Base-by-base conservation (phyloP, 2,329 filamentous ascomycete genomes). In the Knufia fluminis region DNA sequence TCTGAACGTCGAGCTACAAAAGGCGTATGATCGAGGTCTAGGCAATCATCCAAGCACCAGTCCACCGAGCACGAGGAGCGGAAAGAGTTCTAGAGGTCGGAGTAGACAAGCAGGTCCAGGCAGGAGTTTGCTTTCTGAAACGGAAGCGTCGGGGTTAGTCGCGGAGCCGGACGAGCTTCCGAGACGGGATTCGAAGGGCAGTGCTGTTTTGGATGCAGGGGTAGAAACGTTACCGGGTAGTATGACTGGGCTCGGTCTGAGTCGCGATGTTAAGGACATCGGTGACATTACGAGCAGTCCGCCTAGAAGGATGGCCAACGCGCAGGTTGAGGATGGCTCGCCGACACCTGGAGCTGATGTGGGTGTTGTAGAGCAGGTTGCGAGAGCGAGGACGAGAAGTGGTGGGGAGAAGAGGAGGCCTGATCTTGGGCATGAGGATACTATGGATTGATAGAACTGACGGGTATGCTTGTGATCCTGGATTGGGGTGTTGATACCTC, bases 11-110 rank as follows among this genome's bases (percentile, higher is more conserved):
- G 57, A 57, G 42, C 33, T 54, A 16, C 42, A 50, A 24, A 56
- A 51, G 35, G 57, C 57, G 8, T 52, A 45, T 19, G 46, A 50
- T 23, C 46, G 57, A 43, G 55, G 53, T 9, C 46, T 52, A 3
- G 26, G 33, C n/a, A 14, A 17, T 31, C 8, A 28, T 8, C 17
- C 3, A 38, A 17, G 17, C 9, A 2, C 3, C 3, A 46, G 44
- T 24, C 28, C 32, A 3, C 19, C n/a, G 19, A 46, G 44, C 22
- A 36, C 32, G 7, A 23, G 44, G 22, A 46, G 35, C 17, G 35
- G 45, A 10, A 17, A 24, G n/a, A 40, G 19, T 26, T 16, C 16
- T 23, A 9, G 17, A 3, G 16, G 17, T n/a, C 33, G 8, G 16
- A 28, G 23, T 8, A 38, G 10, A 19, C 3, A 17, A 3, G n/a